Conservation (phyloP, 257 asterid genomes). For the Marsdenia floribunda region DNA sequence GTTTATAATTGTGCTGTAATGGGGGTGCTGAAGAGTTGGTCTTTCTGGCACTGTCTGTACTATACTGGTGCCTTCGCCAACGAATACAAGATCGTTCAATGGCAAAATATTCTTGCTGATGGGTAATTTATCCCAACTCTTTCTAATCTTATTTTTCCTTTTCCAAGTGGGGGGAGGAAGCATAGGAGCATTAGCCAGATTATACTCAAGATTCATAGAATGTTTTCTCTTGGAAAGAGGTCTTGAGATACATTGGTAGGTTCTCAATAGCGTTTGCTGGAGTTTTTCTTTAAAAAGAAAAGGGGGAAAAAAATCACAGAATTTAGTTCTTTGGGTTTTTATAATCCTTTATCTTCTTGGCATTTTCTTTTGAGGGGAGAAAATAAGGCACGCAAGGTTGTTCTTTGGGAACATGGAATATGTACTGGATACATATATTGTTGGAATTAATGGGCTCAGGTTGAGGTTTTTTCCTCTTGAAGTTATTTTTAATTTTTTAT, state of each 20-base stretch:
- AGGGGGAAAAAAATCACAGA: constrained; percentile 26
- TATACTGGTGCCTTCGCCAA: constrained; percentile 22
- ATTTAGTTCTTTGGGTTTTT: constrained; percentile 32
- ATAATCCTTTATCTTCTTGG: constrained; percentile 36
- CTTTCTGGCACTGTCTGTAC: constrained; percentile 23
- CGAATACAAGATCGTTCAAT: constrained; percentile 38
- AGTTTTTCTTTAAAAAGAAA: constrained; percentile 22
- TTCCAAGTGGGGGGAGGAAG: constrained; percentile 37
- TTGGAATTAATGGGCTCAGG: constrained; percentile 26
- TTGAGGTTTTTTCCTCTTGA: constrained; percentile 21
- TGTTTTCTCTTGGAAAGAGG: constrained; percentile 33
- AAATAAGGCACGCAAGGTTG: constrained; percentile 35
- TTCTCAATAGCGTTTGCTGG: constrained; percentile 29
- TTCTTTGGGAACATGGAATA: constrained; percentile 25
- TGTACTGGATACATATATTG: constrained; percentile 41
- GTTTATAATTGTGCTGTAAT: constrained; percentile 98
- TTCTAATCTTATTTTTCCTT: constrained; percentile 26
- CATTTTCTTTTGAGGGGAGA: constrained; percentile 25
- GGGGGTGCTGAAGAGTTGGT: constrained; percentile 74
- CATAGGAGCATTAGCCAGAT: constrained; percentile 40
- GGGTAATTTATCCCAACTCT: constrained; percentile 56
- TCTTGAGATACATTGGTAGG: constrained; percentile 51
- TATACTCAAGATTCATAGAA: constrained; percentile 50
- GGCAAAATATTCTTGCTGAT: constrained; percentile 56
- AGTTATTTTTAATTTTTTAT: not conserved